A percentile compares a stretch with the other conserved stretches of the same genome.
Evolutionary conservation across 148 eudicot genomes (phyloP).

Genomic region (Tetragonia tetragonoides): DNA sequence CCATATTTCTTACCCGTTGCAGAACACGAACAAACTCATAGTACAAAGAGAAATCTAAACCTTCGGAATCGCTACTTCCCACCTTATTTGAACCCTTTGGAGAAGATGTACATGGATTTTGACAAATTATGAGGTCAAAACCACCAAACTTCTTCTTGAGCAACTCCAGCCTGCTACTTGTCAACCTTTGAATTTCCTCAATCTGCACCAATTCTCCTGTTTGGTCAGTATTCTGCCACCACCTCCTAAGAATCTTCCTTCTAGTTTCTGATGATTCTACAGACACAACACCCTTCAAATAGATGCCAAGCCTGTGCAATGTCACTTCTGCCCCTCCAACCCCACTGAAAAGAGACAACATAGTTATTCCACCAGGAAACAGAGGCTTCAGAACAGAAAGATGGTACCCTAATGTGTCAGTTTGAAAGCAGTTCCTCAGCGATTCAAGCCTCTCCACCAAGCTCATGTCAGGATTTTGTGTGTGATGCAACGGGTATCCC

Average conservation of each 20-base stretch:
- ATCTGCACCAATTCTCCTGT: slow-evolving; percentile 77
- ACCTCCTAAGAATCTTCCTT: slow-evolving; percentile 55
- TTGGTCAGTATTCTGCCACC: slow-evolving; percentile 77
- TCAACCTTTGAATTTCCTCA: slow-evolving; percentile 60
- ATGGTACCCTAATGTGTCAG: slow-evolving; percentile 76
- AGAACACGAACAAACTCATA: slow-evolving; percentile 80
- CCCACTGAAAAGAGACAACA: slow-evolving; percentile 73
- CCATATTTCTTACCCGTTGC: slow-evolving; percentile 60
- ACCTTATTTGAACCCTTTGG: too few relatives aligned
- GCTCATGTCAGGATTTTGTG: slow-evolving; percentile 46
- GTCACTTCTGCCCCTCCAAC: slow-evolving; percentile 87
- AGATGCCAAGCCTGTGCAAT: slow-evolving; percentile 72
- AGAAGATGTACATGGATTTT: slow-evolving; percentile 55
- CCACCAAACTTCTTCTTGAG: slow-evolving; percentile 53
- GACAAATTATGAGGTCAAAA: slow-evolving; percentile 75
- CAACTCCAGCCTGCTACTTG: slow-evolving; percentile 56
- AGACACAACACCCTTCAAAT: slow-evolving; percentile 67
- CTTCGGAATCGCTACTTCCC: slow-evolving; percentile 31
- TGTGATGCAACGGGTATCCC: slow-evolving; percentile 79
- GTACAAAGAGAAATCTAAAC: slow-evolving; percentile 62
- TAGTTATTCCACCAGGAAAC: slow-evolving; percentile 57
- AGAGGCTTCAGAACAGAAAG: slow-evolving; percentile 63
- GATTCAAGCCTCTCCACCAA: slow-evolving; percentile 54
- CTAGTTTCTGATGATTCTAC: slow-evolving; percentile 68
- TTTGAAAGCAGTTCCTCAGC: slow-evolving; percentile 69